These are phyloP conservation scores for Trypanosoma boissoni DNA, from an alignment of 208 protist species.

Conservation along the genomic window DNA sequence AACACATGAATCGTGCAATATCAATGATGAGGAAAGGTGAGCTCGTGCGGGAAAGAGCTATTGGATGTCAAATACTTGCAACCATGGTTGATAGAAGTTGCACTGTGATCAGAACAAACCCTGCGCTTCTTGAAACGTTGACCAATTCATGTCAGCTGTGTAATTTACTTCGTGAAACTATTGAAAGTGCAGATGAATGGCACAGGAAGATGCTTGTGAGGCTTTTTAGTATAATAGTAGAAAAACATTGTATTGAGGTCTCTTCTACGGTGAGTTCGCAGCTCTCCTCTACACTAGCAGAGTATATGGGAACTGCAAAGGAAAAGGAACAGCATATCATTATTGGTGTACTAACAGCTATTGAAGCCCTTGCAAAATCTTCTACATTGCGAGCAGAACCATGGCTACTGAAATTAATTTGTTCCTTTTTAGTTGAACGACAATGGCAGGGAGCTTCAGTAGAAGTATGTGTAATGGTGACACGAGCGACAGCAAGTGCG, in stretches of 20 bases:
- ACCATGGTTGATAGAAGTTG: constrained; percentile 56
- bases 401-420: constrained; percentile 57
- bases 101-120: constrained; percentile 65
- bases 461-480: constrained; percentile 42
- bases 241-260: constrained; percentile 74
- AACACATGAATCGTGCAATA: constrained; percentile 33
- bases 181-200: constrained; percentile 57
- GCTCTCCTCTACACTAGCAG: constrained; percentile 39
- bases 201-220: constrained; percentile 55
- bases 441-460: constrained; percentile 45
- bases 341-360: constrained; percentile 50
- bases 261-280: constrained; percentile 37
- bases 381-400: constrained; percentile 45
- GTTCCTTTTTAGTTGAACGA: constrained; percentile 47
- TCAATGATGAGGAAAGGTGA: constrained; percentile 22
- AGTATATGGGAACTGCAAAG: constrained; percentile 38
- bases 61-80: constrained; percentile 63
- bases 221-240: constrained; percentile 60
- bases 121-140: constrained; percentile 63
- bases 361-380: constrained; percentile 43
- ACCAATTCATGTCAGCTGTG: constrained; percentile 43
- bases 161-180: constrained; percentile 46
- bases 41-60: constrained; percentile 32
- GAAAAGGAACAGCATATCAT: constrained; percentile 56
- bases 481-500: constrained; percentile 37